A percentile compares a stretch with the other conserved stretches of the same genome.
Evolutionary conservation across 257 asterid genomes (phyloP).

Genomic region (Galeopsis tetrahit): DNA sequence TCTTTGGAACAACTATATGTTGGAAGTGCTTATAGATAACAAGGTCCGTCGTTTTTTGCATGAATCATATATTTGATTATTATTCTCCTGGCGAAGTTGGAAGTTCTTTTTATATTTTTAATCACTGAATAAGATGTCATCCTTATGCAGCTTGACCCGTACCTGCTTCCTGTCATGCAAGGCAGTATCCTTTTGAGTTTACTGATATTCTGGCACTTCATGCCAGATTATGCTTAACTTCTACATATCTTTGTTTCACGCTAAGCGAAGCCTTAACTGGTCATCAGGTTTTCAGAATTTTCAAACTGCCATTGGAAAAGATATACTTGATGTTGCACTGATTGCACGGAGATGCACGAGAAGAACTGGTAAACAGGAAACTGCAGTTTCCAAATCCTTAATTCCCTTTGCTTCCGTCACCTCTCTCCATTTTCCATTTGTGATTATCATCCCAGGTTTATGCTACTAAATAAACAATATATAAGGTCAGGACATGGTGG

Average conservation of each 20-base stretch:
- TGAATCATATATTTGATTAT: slow-evolving; percentile 19
- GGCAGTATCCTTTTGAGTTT: slow-evolving; percentile 87
- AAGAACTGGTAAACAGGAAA: slow-evolving; percentile 68
- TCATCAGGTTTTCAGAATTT: slow-evolving; percentile 81
- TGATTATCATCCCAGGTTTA: slow-evolving; percentile 21
- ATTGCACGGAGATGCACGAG: slow-evolving; percentile 97
- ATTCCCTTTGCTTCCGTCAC: not conserved
- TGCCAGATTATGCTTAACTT: slow-evolving; percentile 30
- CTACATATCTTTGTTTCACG: slow-evolving; percentile 22
- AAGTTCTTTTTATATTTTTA: slow-evolving; percentile 20
- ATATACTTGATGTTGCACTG: slow-evolving; percentile 84
- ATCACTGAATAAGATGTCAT: slow-evolving; percentile 38
- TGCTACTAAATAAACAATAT: slow-evolving; percentile 26
- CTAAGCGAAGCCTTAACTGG: slow-evolving; percentile 63
- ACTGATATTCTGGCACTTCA: slow-evolving; percentile 32
- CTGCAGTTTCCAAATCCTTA: slow-evolving; percentile 30
- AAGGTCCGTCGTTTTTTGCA: slow-evolving; percentile 59
- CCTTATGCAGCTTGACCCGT: slow-evolving; percentile 88
- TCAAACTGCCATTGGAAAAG: slow-evolving; percentile 92
- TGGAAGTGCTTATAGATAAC: slow-evolving; percentile 92
- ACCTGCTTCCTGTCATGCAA: slow-evolving; percentile 93
- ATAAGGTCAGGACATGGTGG: slow-evolving; percentile 1
- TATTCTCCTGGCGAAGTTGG: slow-evolving; percentile 23
- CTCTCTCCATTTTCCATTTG: slow-evolving; percentile 28
- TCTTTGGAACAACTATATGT: slow-evolving; percentile 95